A percentile compares a stretch with the other conserved stretches of the same genome.
Conservation (phyloP, 306 rosid genomes). For the Dalbergia cochinchinensis region DNA sequence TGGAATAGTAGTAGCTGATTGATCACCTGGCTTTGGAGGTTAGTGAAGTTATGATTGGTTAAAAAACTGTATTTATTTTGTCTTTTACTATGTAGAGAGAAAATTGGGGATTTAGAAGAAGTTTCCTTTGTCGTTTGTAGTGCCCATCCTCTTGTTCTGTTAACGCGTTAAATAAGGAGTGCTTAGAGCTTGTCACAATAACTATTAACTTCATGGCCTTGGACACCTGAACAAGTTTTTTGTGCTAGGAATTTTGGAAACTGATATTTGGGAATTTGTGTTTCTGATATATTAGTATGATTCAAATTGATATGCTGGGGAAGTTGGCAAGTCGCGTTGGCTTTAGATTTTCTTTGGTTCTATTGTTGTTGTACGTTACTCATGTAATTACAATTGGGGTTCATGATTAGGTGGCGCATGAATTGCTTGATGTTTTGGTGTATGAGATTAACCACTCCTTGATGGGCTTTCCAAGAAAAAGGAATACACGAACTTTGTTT, state of each 20-base stretch:
- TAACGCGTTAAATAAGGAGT: background rate
- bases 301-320: conserved; percentile 9
- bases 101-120: background rate
- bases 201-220: background rate
- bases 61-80: background rate
- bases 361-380: background rate
- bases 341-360: background rate
- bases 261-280: background rate
- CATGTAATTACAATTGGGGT: background rate
- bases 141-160: background rate
- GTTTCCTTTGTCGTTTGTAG: background rate
- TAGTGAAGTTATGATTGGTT: background rate
- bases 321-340: background rate
- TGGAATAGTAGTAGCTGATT: background rate
- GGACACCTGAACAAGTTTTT: background rate
- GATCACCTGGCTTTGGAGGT: background rate
- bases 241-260: background rate
- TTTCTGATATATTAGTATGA: background rate
- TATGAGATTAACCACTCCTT: background rate
- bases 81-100: background rate
- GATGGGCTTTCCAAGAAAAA: background rate
- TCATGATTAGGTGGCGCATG: background rate
- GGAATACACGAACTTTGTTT: background rate
- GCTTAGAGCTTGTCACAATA: background rate
- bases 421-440: background rate